A percentile compares a stretch with the other conserved stretches of the same genome.
Evolutionary conservation across 2,329 filamentous ascomycete genomes (phyloP).

Genomic region (Hypoxylon sp.): DNA sequence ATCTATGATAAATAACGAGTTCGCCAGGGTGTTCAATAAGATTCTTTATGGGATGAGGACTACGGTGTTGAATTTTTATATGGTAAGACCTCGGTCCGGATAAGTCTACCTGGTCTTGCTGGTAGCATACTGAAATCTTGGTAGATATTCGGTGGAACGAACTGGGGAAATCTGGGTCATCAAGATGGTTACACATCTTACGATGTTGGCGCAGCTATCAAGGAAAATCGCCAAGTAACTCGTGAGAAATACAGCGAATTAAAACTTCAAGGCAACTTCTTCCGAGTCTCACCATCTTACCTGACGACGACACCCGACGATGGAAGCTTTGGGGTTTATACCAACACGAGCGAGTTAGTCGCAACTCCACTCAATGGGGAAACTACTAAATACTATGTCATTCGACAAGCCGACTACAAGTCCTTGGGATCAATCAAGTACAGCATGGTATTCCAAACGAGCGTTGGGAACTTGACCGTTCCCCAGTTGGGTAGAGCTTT

Average conservation of each 20-base stretch:
- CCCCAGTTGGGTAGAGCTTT: background rate
- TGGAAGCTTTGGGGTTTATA: background rate
- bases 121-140: background rate
- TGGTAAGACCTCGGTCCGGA: background rate
- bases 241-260: constrained; percentile 2
- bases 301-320: background rate
- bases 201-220: background rate
- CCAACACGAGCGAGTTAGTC: background rate
- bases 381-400: background rate
- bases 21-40: background rate
- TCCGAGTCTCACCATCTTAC: background rate
- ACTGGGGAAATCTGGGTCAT: constrained; percentile 1
- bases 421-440: background rate
- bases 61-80: background rate
- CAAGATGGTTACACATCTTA: background rate
- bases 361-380: background rate
- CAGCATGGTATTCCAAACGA: background rate
- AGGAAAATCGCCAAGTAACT: background rate
- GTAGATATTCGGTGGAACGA: background rate
- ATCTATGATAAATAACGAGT: background rate
- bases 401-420: background rate
- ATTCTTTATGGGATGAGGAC: background rate
- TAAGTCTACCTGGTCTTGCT: background rate
- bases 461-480: background rate
- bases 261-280: background rate